phyloP scores from a whole-genome alignment of 257 asterid genomes.

The Solanum pimpinellifolium region DNA sequence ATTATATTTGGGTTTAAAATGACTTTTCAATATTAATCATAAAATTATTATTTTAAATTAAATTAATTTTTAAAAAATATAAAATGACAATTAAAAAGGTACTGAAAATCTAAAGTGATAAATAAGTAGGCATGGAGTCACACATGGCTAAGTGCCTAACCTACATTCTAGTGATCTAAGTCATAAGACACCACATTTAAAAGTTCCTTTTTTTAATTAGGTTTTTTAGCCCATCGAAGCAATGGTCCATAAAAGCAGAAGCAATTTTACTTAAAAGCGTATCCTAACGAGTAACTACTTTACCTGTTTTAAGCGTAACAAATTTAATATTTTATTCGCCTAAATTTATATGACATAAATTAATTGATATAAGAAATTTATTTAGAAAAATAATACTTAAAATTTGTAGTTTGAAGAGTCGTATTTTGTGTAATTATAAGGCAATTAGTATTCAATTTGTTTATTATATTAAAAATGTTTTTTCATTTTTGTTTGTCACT shows the following conservation, averaged over 20 bases:
- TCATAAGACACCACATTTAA: background rate
- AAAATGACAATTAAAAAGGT: too few relatives aligned
- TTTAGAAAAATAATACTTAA: too few relatives aligned
- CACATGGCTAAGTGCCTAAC: constrained; percentile 13
- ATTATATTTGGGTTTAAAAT: too few relatives aligned
- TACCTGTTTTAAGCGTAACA: constrained; percentile 10
- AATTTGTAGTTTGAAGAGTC: too few relatives aligned
- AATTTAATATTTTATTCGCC: too few relatives aligned
- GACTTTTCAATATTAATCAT: background rate
- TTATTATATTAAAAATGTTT: too few relatives aligned
- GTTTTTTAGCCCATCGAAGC: constrained; percentile 14
- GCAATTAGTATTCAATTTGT: background rate
- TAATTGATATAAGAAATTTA: too few relatives aligned
- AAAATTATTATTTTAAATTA: too few relatives aligned
- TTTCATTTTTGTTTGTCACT: too few relatives aligned
- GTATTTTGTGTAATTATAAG: background rate
- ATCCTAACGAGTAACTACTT: constrained; percentile 49
- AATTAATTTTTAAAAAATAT: too few relatives aligned
- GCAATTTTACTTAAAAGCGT: background rate
- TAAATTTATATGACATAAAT: too few relatives aligned
- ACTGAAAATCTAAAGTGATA: too few relatives aligned
- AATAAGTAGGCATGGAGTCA: background rate
- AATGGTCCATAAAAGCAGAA: constrained; percentile 41
- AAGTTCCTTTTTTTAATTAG: background rate
- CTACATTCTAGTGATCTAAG: background rate